These are phyloP conservation scores for Colletotrichum scovillei DNA, from an alignment of 2,329 filamentous ascomycete species.

Conservation along the genomic window DNA sequence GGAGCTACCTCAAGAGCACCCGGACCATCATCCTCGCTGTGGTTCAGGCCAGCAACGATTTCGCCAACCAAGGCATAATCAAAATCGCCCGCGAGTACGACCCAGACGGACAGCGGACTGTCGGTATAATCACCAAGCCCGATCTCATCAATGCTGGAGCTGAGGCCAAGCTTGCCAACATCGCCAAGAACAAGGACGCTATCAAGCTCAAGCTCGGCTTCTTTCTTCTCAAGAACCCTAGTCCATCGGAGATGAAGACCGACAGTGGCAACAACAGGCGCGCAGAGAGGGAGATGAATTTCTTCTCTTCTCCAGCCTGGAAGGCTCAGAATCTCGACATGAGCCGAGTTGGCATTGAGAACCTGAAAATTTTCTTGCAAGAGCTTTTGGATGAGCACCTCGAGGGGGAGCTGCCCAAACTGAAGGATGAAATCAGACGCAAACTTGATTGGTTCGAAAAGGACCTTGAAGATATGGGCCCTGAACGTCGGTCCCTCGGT, in stretches of 20 bases:
- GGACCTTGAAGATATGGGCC: slow-evolving; percentile 59
- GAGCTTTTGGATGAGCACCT: slow-evolving; percentile 61
- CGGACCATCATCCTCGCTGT: slow-evolving; percentile 59
- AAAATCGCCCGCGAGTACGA: slow-evolving; percentile 36
- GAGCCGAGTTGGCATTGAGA: slow-evolving; percentile 56
- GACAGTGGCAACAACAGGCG: slow-evolving; percentile 48
- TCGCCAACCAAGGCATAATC: slow-evolving; percentile 45
- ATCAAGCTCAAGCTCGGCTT: slow-evolving; percentile 62
- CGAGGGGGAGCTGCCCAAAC: slow-evolving; percentile 49
- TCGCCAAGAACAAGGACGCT: slow-evolving; percentile 56
- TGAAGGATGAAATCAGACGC: slow-evolving; percentile 50
- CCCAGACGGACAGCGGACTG: slow-evolving; percentile 52
- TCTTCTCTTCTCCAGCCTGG: slow-evolving; percentile 58
- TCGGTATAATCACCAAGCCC: slow-evolving; percentile 70
- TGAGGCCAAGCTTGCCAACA: slow-evolving; percentile 50
- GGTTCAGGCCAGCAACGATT: slow-evolving; percentile 53
- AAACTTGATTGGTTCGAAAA: slow-evolving; percentile 41
- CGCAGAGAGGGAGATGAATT: slow-evolving; percentile 47
- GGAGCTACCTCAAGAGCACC: slow-evolving; percentile 51
- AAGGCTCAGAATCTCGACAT: slow-evolving; percentile 41
- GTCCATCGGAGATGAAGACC: slow-evolving; percentile 35
- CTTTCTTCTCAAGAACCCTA: slow-evolving; percentile 62
- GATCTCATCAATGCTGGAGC: slow-evolving; percentile 53
- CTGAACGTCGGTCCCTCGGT: slow-evolving; percentile 52
- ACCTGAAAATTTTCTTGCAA: slow-evolving; percentile 61